Evolutionary conservation across 345 rosid genomes (phyloP), one percentile per base, ranked within the genome.

Genomic region (Syzygium oleosum): DNA sequence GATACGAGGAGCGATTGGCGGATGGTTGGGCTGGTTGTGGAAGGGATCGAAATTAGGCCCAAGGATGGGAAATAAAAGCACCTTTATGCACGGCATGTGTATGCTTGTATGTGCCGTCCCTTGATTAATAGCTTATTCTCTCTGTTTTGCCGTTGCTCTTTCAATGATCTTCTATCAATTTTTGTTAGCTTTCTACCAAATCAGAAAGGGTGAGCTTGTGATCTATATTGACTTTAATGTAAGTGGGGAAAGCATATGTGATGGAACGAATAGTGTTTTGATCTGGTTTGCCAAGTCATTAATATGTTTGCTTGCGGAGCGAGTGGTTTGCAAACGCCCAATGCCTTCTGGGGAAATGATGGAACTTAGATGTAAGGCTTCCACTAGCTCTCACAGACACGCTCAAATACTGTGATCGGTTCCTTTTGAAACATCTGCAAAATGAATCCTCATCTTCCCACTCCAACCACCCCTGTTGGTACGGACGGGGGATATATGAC

Each of bases 11-110:
- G n/a, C n/a, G 56, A 54, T 12, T 0, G 29, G 4, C 31, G 80
- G 87, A 90, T 90, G 49, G 23, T 90, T n/a, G 91, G 88, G 11
- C 63, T 90, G 54, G 34, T 86, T 12, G 68, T 27, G 68, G 31
- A 61, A 27, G 68, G 68, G 9, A 27, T 61, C 34, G 68, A 61
- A 61, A 61, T 61, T 61, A 61, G 68, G 34, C 34, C 68, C 9
- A 61, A 61, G 3, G 68, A 61, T 3, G 17, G 68, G 17, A 27
- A 27, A 61, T 27, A n/a, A 12, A 61, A 27, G 68, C n/a, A 16
- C 31, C 34, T 61, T 59, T 61, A n/a, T 61, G 68, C 34, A 61
- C 31, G 17, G 68, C 6, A n/a, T 61, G 68, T 6, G 31, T 61
- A 61, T 27, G 34, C 11, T 61, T 27, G 68, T 27, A 61, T 27